Evolutionary conservation across 805 yeast species (phyloP), one percentile per base, ranked within the genome.

Genomic region (Yamadazyma olivae): DNA sequence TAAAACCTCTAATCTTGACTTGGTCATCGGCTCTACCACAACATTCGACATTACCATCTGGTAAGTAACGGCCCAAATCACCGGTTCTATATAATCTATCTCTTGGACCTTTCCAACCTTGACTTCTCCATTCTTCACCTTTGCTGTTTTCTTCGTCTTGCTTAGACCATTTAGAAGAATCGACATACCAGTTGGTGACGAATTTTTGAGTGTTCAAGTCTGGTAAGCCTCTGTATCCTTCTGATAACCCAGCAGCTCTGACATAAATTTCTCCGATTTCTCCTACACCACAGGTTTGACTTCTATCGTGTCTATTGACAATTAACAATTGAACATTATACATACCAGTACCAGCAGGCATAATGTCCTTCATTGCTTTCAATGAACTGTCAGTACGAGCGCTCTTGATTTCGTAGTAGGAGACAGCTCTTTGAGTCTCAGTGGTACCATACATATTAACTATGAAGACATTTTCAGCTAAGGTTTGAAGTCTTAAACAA

Each of bases 331-430:
- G 99, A 27, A 93, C 99, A 54, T 93, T 90, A 40, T 75, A 62
- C 99, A 93, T 93, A 59, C 99, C 99, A 50, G 79, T 82, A 44
- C 99, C 99, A 13, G 99, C 99, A 37, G 99, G 98, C 83, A 93
- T 89, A 37, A 88, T 83, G 52, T 93, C 98, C 62, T 95, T 93
- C 65, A 87, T 84, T 33, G 82, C 74, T 54, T 80, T 82, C 56
- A 93, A 71, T 17, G 75, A 64, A 17, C 91, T 74, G 57, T 90
- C 89, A 29, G 71, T 56, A 16, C 72, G 56, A 46, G 87, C 72
- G 19, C 95, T 78, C 28, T 86, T 79, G 43, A 95, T 91, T 58
- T 88, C 95, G 64, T 78, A 95, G 64, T 77, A 93, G 0, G 98
- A 90, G 17, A 93, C 99, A 2, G 99, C 93, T 57, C 99, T 79